A percentile compares a stretch with the other conserved stretches of the same genome.
Evolutionary conservation across 2,329 filamentous ascomycete genomes (phyloP).

Genomic region (Camillea tinctor): DNA sequence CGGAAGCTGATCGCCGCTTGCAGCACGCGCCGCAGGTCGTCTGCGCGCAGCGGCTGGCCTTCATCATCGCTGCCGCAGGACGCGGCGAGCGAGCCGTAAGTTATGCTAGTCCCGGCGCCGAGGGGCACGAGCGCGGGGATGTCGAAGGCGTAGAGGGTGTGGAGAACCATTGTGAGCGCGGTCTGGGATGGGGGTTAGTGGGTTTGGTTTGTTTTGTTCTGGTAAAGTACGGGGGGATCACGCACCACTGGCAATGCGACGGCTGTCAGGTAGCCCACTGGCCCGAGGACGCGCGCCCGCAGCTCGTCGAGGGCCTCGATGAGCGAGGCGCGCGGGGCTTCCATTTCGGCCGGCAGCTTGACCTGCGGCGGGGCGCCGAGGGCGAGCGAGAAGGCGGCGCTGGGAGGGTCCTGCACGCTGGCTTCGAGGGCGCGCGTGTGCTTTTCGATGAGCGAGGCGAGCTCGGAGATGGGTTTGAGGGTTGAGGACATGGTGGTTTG

Average conservation of each 20-base stretch:
- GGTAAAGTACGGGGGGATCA: background rate
- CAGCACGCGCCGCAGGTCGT: constrained; percentile 24
- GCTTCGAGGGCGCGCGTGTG: constrained; percentile 18
- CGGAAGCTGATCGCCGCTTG: constrained; percentile 26
- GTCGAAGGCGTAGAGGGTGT: constrained; percentile 22
- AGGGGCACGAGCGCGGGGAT: constrained; percentile 23
- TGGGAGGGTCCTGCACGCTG: constrained; percentile 17
- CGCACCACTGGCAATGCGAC: constrained; percentile 17
- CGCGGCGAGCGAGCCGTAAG: constrained; percentile 9
- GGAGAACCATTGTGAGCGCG: constrained; percentile 16
- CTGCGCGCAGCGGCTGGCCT: constrained; percentile 23
- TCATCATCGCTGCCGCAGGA: constrained; percentile 1
- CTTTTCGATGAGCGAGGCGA: constrained; percentile 22
- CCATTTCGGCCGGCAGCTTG: constrained; percentile 13
- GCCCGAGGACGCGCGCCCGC: constrained; percentile 20
- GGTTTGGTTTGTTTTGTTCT: too few relatives aligned
- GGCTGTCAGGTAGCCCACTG: constrained; percentile 18
- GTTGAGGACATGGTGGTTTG: constrained; percentile 17
- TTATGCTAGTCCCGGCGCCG: constrained; percentile 8
- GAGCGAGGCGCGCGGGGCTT: constrained; percentile 14
- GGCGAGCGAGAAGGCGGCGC: constrained; percentile 21
- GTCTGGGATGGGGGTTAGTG: constrained; percentile 17
- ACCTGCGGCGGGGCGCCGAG: constrained; percentile 15
- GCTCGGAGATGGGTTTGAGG: constrained; percentile 22
- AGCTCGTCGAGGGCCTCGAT: constrained; percentile 27